Evolutionary conservation across 768 basidiomycete species (phyloP).

Genomic region (Hygrocybe coccinea): DNA sequence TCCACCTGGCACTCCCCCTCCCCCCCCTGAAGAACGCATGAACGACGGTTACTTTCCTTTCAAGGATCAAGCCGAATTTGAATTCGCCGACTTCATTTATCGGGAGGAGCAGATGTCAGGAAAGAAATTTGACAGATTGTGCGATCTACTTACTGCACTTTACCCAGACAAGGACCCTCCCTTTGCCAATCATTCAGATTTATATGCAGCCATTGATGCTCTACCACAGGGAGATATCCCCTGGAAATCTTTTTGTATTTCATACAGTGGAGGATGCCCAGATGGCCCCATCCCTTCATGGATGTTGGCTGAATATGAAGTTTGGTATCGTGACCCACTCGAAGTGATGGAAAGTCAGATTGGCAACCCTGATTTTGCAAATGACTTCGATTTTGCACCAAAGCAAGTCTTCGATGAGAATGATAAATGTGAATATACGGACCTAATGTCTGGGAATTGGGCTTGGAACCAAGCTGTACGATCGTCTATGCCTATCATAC

Average conservation of each 20-base stretch:
- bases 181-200: conserved; percentile 19
- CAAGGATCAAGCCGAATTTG: background rate
- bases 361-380: conserved; percentile 32
- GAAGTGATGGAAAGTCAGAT: conserved; percentile 27
- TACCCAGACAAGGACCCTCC: conserved; percentile 15
- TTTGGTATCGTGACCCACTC: conserved; percentile 31
- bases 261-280: conserved; percentile 16
- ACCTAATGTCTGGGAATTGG: conserved; percentile 41
- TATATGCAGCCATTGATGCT: conserved; percentile 26
- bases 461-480: conserved; percentile 31
- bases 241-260: conserved; percentile 23
- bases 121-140: background rate
- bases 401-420: conserved; percentile 22
- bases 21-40: background rate
- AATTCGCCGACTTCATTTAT: background rate
- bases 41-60: background rate
- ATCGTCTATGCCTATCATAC: background rate
- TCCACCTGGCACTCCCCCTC: background rate
- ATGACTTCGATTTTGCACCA: conserved; percentile 31
- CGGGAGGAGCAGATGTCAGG: no score
- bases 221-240: conserved; percentile 20
- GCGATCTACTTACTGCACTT: background rate
- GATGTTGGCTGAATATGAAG: conserved; percentile 26
- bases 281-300: conserved; percentile 25
- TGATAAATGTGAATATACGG: conserved; percentile 22